phyloP scores from a whole-genome alignment of 371 early-diverging fungal genomes.

The Encephalitozoon intestinalis region DNA sequence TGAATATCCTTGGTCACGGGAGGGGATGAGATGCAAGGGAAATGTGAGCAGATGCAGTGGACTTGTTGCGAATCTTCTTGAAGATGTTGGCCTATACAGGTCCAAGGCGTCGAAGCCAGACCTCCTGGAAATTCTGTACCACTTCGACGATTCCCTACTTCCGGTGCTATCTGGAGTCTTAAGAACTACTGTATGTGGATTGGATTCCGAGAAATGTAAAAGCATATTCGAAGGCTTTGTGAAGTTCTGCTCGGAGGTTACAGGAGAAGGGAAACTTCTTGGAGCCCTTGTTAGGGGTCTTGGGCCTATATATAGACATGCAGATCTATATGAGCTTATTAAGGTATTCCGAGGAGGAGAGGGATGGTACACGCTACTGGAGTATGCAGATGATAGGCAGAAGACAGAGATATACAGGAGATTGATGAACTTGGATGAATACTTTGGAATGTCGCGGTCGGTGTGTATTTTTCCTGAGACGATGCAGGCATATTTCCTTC shows the following conservation, averaged over 20 bases:
- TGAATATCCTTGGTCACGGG: neutral
- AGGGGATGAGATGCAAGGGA: neutral
- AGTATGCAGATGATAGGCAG: neutral
- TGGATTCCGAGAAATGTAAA: neutral
- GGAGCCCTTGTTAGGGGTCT: neutral
- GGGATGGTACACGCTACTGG: neutral
- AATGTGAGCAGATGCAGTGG: neutral
- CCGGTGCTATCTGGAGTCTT: neutral
- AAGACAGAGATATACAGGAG: neutral
- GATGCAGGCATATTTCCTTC: conserved; percentile 81
- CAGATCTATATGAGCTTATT: neutral
- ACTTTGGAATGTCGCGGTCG: conserved; percentile 74
- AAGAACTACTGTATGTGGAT: neutral
- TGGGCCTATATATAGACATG: neutral
- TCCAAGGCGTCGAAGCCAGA: neutral
- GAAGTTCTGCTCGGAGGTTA: neutral
- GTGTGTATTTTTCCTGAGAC: conserved; percentile 82
- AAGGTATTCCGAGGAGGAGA: neutral
- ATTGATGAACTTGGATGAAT: neutral
- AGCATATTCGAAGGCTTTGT: neutral
- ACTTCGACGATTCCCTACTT: neutral
- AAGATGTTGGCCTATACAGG: neutral
- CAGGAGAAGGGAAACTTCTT: neutral
- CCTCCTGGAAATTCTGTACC: neutral
- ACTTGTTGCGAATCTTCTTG: neutral